Conservation (phyloP, 2,329 filamentous ascomycete species). For the Capronia epimyces region DNA sequence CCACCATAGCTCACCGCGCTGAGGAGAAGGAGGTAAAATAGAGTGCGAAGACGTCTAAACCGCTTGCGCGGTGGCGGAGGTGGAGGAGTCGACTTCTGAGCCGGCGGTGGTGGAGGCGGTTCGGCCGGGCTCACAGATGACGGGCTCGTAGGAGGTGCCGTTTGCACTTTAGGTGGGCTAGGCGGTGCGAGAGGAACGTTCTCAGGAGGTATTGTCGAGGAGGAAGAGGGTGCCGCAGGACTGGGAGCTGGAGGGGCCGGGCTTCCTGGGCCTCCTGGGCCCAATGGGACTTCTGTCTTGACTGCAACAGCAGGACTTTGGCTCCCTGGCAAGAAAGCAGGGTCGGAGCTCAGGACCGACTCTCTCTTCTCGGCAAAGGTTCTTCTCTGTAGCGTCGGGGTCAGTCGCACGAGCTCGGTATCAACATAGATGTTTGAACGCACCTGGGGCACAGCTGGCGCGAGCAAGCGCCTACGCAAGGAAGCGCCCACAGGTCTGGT, state of each 20-base stretch:
- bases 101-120: slow-evolving; percentile 31
- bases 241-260: slow-evolving; percentile 28
- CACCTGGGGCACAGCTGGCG: slow-evolving; percentile 24
- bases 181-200: slow-evolving; percentile 45
- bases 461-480: slow-evolving; percentile 24
- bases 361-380: slow-evolving; percentile 26
- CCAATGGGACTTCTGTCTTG: slow-evolving; percentile 24
- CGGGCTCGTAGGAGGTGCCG: slow-evolving; percentile 35
- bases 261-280: slow-evolving; percentile 21
- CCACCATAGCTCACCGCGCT: slow-evolving; percentile 75
- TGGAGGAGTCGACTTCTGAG: slow-evolving; percentile 39
- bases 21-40: slow-evolving; percentile 71
- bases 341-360: slow-evolving; percentile 26
- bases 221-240: slow-evolving; percentile 36
- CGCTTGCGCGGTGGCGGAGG: slow-evolving; percentile 54
- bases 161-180: slow-evolving; percentile 34
- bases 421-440: slow-evolving; percentile 3
- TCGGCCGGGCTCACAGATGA: slow-evolving; percentile 29
- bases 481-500: slow-evolving; percentile 22
- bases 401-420: slow-evolving; percentile 17
- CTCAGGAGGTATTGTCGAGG: slow-evolving; percentile 46
- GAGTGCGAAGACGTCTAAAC: slow-evolving; percentile 66
- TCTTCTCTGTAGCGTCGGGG: slow-evolving; percentile 17
- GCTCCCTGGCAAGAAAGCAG: slow-evolving; percentile 19
- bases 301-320: slow-evolving; percentile 17